phyloP scores from a whole-genome alignment of 306 rosid genomes.

The Fagus crenata region DNA sequence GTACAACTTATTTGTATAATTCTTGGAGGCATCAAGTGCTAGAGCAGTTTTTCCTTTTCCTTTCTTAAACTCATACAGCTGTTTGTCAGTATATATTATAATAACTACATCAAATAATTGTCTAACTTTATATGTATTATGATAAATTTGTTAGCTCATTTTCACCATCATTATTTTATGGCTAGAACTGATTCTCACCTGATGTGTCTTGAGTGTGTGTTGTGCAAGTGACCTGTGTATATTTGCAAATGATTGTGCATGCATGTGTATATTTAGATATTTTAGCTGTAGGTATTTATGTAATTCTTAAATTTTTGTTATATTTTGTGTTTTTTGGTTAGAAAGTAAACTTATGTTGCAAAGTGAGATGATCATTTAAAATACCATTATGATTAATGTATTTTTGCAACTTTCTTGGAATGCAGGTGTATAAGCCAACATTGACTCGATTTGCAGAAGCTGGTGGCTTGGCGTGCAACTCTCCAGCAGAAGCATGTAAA shows the following conservation, averaged over 20 bases:
- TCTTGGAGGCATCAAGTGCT: background rate
- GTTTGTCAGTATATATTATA: background rate
- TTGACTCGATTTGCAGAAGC: slow-evolving; percentile 58
- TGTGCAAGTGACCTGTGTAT: background rate
- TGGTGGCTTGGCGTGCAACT: slow-evolving; percentile 79
- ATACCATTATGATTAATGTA: slow-evolving; percentile 17
- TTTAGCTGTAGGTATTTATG: background rate
- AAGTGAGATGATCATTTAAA: slow-evolving; percentile 22
- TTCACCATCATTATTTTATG: background rate
- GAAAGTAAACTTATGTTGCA: slow-evolving; percentile 12
- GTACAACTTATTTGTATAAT: background rate
- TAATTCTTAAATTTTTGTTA: background rate
- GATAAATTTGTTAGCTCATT: slow-evolving; percentile 10
- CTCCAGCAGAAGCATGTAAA: slow-evolving; percentile 86
- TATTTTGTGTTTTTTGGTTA: background rate
- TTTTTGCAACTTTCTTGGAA: slow-evolving; percentile 17
- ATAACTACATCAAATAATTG: background rate
- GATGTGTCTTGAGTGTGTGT: background rate
- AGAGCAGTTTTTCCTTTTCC: background rate
- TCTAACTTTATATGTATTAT: background rate
- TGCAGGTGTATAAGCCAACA: slow-evolving; percentile 84
- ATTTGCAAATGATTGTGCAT: background rate
- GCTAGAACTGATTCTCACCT: slow-evolving; percentile 6
- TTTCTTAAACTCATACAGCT: background rate
- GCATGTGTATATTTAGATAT: background rate